Base-by-base conservation (phyloP, 2,329 filamentous ascomycete species). In the Fusarium irregulare region DNA sequence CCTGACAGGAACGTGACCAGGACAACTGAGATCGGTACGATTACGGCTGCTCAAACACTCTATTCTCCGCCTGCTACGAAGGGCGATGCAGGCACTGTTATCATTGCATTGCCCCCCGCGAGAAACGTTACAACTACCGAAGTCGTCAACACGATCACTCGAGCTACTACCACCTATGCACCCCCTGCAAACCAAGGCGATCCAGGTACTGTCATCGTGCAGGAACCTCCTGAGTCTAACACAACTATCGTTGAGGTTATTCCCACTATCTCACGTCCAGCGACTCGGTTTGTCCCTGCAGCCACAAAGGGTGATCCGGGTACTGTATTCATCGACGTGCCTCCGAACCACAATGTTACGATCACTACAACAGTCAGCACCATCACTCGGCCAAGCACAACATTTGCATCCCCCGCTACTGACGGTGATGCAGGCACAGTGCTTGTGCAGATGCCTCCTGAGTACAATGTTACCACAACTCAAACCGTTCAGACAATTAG, bases 351-450 rank as follows among this genome's bases (percentile, higher is more conserved):
- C 10, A 68, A 67, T 13, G 64, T 67, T 21, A 68, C 64, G 8
- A 59, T 55, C n/a, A 68, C 64, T 2, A 55, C 55, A 3, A 58
- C 50, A 6, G 42, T 70, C 37, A 70, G 54, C 49, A 67, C 67
- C 4, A 64, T 66, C 40, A 67, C 57, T 27, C 41, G 56, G 10
- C 53, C 44, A 12, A 70, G 32, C 18, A 70, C 66, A 18, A 70
- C 66, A 2, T 70, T 58, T 54, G 51, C 41, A 8, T 18, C 53
- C 2, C 41, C 46, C 12, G 66, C 66, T 14, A 68, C 60, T 12
- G 45, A 65, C 30, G 66, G 64, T 2, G 64, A 67, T 32, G 41
- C 56, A 7, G 64, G 64, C n/a, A 67, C 64, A 1, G 46, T 67
- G 5, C 41, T 68, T 2, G 34, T 68, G 8, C 40, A 68, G 42